phyloP scores from a whole-genome alignment of 176 grass and related monocot species.

The Avena eriantha region DNA sequence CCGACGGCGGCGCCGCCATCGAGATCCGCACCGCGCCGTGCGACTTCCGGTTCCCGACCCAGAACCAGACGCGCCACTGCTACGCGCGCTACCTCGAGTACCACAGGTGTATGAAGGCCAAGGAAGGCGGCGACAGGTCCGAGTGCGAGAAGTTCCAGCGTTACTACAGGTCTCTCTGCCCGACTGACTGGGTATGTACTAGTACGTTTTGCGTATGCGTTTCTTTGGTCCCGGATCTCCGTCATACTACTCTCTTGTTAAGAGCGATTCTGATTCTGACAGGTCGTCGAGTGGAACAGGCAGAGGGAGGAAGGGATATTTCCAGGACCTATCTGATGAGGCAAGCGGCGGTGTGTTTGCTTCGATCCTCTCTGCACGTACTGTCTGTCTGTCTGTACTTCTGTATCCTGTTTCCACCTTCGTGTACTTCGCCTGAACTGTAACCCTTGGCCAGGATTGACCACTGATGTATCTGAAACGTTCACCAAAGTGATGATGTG shows the following conservation, averaged over 20 bases:
- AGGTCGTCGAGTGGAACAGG: constrained; percentile 14
- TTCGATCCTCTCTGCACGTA: too few relatives aligned
- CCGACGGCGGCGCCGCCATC: neutral
- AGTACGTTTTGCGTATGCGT: neutral
- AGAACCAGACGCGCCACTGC: constrained; percentile 59
- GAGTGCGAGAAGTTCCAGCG: neutral
- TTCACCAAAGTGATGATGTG: too few relatives aligned
- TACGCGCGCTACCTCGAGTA: constrained; percentile 58
- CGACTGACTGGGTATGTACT: neutral
- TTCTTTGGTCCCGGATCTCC: neutral
- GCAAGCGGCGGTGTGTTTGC: too few relatives aligned
- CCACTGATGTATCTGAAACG: too few relatives aligned
- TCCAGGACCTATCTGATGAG: neutral
- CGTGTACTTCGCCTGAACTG: neutral
- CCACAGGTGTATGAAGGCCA: constrained; percentile 33
- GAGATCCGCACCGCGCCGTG: constrained; percentile 33
- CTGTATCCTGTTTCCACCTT: too few relatives aligned
- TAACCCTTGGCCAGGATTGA: neutral
- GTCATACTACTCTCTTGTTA: neutral
- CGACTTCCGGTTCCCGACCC: constrained; percentile 46
- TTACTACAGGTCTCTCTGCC: neutral
- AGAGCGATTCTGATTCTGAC: too few relatives aligned
- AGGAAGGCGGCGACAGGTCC: neutral
- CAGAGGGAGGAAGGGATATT: constrained; percentile 22
- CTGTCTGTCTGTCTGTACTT: too few relatives aligned